phyloP scores from a whole-genome alignment of 179 eudicot genomes.

The Gypsophila paniculata region DNA sequence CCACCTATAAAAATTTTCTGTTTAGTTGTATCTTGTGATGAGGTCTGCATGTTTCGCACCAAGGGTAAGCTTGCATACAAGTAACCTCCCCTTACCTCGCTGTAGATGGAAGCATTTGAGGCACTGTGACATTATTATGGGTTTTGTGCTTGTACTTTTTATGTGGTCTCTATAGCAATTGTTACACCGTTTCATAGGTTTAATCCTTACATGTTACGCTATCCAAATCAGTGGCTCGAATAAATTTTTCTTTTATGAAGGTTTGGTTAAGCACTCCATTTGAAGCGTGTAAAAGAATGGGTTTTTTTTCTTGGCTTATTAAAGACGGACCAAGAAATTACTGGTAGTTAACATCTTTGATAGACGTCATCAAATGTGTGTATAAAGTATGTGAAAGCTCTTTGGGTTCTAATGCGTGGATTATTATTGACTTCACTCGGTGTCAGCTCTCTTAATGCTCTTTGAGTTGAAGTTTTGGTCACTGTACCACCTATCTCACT shows the following conservation, averaged over 20 bases:
- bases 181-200: neutral
- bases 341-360: neutral
- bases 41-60: neutral
- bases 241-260: neutral
- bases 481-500: constrained; percentile 4
- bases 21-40: constrained; percentile 5
- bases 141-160: neutral
- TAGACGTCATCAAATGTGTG: neutral
- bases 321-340: neutral
- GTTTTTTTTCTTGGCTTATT: neutral
- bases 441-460: neutral
- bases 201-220: neutral
- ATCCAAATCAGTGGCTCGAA: neutral
- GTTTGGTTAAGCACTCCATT: neutral
- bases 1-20: neutral
- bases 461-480: neutral
- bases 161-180: neutral
- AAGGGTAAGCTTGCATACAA: neutral
- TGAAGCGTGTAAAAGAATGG: neutral
- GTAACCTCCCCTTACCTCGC: neutral
- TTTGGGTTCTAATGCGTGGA: neutral
- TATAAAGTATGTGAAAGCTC: neutral
- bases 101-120: neutral
- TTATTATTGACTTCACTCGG: too few species aligned
- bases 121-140: neutral